Base-by-base conservation (phyloP, 768 basidiomycete genomes). In the Cystobasidium tubakii region DNA sequence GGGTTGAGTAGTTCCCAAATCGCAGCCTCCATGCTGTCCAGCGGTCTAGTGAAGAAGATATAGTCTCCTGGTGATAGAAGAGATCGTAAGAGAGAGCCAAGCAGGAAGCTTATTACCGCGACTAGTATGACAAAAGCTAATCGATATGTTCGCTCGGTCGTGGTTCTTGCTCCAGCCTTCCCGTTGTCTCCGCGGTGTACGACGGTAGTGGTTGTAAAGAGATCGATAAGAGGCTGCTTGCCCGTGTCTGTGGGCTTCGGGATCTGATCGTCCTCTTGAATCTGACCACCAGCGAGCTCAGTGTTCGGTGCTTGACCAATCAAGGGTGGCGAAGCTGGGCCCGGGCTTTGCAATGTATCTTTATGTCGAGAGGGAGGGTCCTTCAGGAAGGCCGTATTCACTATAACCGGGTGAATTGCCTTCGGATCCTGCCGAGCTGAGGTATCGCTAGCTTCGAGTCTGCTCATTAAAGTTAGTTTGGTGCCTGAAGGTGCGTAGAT, bases 11-110 rank as follows among this genome's bases (percentile, higher is more conserved):
- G 75, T 27, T 70, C 54, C 31, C 76, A 72, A 44, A 74, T 53
- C 13, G 46, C 77, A 62, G 57, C 54, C 73, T 73, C 79, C 53
- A 79, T 73, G 50, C 65, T 50, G n/a, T 44, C 57, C 15, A 57
- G 23, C 23, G 31, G 42, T 17, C 73, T 60, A 12, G 78, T 54
- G 55, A 91, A 87, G 80, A 92, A 88, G 54, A 93, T 87, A 82
- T 92, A 94, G 82, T 96, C 95, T 19, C 89, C 90, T 54, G 95
- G 91, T 6, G 89, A 90, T 44, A 97, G 83, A 75, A 98, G 84
- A 21, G 91, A 92, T 70, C 95, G 87, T 75, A 96, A 82, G 70
- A 98, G 83, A 31, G 92, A 94, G 72, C 95, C 95, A 78, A 97
- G 86, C 78, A 98, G 83, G 81, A 98, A 93, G 31, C 90, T 89